Evolutionary conservation across 306 rosid genomes (phyloP), one percentile per base, ranked within the genome.

Genomic region (Acacia crassicarpa): DNA sequence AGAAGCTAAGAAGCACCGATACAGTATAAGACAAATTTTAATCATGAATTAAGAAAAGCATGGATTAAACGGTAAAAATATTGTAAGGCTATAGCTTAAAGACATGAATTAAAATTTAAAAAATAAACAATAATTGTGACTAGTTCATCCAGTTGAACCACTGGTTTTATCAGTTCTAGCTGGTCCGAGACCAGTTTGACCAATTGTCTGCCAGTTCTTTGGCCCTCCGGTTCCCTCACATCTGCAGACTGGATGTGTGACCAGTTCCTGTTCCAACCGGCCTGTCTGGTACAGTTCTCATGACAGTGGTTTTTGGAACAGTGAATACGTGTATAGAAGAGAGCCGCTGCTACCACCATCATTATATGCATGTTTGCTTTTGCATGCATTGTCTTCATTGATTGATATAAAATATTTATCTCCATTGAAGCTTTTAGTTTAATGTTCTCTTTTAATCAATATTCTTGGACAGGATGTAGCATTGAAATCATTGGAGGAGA

Each of bases 401-500:
- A 23, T 44, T 43, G 75, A 44, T 72, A 72, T 72, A 11, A 48
- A 46, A 25, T 30, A 17, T 46, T 27, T 27, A 16, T 72, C 23
- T 25, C 43, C 14, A 19, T 51, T 49, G 56, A 68, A 74, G 9
- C 45, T 74, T 74, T 10, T 11, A 35, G 53, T 82, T 62, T 58
- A 45, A 54, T 65, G 59, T 82, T 74, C 75, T 59, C 1, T 45
- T 68, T 54, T 74, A 67, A 79, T 77, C 53, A 67, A 84, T 72
- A 43, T 78, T 82, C 71, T 88, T 67, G 56, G 74, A 45, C 89
- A 88, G 91, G 91, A 85, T 58, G 75, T 62, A 5, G 79, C 80
- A 48, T 83, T 87, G 89, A 83, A 86, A 84, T 86, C 89, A 41
- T 59, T 86, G 48, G 80, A 81, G 53, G 84, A 86, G 73, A 30